Evolutionary conservation across 495 filamentous ascomycete species (phyloP), one percentile per base, ranked within the genome.

Genomic region (Immersiella caudata): DNA sequence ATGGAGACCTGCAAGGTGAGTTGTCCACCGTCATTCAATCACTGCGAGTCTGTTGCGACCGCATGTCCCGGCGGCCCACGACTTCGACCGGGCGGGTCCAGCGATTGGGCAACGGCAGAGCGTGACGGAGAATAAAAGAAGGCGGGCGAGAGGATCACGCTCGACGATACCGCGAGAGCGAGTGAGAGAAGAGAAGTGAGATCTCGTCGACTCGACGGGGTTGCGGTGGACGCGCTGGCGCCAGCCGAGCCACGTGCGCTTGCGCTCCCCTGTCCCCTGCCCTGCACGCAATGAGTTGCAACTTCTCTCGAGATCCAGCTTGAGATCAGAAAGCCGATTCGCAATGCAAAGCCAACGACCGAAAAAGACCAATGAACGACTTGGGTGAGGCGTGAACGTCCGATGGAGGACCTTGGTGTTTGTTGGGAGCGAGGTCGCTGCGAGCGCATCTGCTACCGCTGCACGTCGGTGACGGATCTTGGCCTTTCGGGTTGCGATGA

Each of bases 1-100:
- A 75, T 74, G 70, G 72, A 69, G 70, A 71, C 63, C 73, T 82
- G 80, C 80, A 80, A 77, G 79, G 78, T 82, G 79, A 81, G 79
- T 82, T 82, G 80, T 80, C 76, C 80, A 77, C 73, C 73, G 67
- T 70, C 73, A 65, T 69, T 74, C 72, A 70, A 70, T 68, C 73
- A 36, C 61, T 61, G 60, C 60, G 36, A 52, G 16, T 21, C 55
- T 36, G 18, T 26, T 27, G 33, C 29, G 57, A 59, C 57, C 46
- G 49, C 61, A 50, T 51, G 24, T 40, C 59, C 59, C 29, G 36
- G 18, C 59, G 59, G 35, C 59, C 59, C 59, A 62, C 36, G 59
- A 35, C 29, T 35, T 62, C 35, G 36, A 35, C 35, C 59, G 27
- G 59, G 21, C 49, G 46, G 40, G 50, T 24, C 21, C 61, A 26